A percentile compares a stretch with the other conserved stretches of the same genome.
Evolutionary conservation across 176 grass and related monocot genomes (phyloP).

Genomic region (Juncus inflexus): DNA sequence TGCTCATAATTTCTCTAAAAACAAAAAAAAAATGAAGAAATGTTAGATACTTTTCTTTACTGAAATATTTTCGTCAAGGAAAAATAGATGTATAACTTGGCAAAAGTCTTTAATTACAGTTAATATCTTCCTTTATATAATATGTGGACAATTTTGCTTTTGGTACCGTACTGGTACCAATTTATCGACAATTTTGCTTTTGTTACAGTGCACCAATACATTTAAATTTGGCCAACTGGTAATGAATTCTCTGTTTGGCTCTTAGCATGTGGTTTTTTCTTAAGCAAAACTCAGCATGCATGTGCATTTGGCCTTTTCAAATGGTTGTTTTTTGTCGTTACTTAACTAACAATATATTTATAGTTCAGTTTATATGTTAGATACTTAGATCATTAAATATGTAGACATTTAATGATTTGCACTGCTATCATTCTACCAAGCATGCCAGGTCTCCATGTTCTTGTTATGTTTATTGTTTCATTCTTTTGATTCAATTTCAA

Average conservation of each 20-base stretch:
- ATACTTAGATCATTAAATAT: too few species aligned
- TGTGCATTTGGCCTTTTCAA: not conserved
- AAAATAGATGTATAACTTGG: not conserved
- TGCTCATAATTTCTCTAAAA: slow-evolving; percentile 43
- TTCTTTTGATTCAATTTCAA: not conserved
- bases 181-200: too few species aligned
- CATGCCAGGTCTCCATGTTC: not conserved
- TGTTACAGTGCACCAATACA: too few species aligned
- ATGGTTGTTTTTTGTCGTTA: not conserved
- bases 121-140: too few species aligned
- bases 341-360: not conserved
- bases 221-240: too few species aligned
- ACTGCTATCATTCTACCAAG: not conserved
- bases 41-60: not conserved
- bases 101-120: not conserved
- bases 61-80: not conserved
- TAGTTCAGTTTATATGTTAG: not conserved
- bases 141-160: too few species aligned
- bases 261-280: not conserved
- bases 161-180: too few species aligned
- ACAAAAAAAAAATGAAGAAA: not conserved
- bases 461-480: not conserved
- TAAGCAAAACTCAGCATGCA: not conserved
- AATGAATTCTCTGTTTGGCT: not conserved
- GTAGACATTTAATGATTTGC: too few species aligned